A percentile compares a stretch with the other conserved stretches of the same genome.
These are phyloP conservation scores for Nicotiana benthamiana DNA, from an alignment of 257 asterid species.

Conservation along the genomic window DNA sequence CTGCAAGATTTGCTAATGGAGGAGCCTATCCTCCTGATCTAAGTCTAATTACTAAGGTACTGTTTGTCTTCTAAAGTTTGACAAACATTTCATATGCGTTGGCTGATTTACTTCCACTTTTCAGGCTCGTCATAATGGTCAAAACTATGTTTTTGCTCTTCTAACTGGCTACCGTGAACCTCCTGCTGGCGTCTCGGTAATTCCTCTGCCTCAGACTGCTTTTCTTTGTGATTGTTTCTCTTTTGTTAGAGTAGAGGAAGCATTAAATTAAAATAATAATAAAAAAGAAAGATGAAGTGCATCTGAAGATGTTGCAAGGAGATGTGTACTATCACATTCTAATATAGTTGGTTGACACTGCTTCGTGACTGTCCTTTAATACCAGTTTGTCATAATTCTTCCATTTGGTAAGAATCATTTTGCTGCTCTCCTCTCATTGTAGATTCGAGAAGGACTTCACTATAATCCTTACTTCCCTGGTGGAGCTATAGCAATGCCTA, in stretches of 20 bases:
- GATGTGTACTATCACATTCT: not conserved
- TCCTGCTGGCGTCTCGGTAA: conserved; percentile 70
- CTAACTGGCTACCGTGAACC: conserved; percentile 79
- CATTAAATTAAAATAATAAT: not conserved
- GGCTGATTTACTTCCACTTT: conserved; percentile 5
- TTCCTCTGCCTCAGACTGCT: not conserved
- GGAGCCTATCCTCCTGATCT: conserved; percentile 87
- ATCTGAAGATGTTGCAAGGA: not conserved
- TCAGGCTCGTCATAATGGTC: conserved; percentile 76
- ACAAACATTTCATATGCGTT: not conserved
- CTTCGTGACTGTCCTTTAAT: not conserved
- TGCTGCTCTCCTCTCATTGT: not conserved
- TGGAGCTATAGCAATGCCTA: conserved; percentile 80
- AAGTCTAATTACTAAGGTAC: conserved; percentile 72
- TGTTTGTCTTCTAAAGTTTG: conserved; percentile 1
- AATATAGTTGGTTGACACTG: not conserved
- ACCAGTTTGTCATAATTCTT: not conserved
- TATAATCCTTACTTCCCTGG: conserved; percentile 80
- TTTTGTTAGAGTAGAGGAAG: not conserved
- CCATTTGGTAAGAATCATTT: not conserved
- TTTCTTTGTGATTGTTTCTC: not conserved
- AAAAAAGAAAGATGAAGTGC: not conserved
- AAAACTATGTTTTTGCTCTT: conserved; percentile 63
- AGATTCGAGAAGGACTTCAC: conserved; percentile 70
- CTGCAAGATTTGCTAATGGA: conserved; percentile 83